Percentiles rank a stretch among this genome's conserved stretches.
Evolutionary conservation across 1,284 basidiomycete species (phyloP).

Genomic region (Irpex sp.): DNA sequence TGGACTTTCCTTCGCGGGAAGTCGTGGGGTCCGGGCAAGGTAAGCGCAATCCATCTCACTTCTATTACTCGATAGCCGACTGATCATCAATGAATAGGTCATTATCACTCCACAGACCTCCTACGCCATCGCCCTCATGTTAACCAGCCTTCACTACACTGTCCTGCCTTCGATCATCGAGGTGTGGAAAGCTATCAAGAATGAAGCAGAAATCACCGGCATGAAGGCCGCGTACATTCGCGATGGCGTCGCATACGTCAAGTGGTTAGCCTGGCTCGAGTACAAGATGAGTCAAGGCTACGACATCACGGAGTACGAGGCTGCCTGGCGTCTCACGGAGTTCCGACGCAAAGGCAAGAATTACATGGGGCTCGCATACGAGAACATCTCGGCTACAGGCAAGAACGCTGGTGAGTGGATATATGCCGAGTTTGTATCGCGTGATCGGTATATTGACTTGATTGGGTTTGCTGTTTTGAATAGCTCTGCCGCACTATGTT

Average conservation of each 20-base stretch:
- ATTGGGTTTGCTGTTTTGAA: background rate
- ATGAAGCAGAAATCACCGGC: constrained; percentile 79
- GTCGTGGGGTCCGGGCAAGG: constrained; percentile 76
- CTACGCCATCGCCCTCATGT: constrained; percentile 77
- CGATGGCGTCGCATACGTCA: constrained; percentile 89
- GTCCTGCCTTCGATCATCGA: constrained; percentile 68
- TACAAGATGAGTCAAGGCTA: constrained; percentile 72
- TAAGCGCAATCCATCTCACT: constrained; percentile 21
- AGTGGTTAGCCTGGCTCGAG: constrained; percentile 82
- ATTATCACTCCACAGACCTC: constrained; percentile 69
- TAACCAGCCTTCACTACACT: constrained; percentile 75
- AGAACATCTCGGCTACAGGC: constrained; percentile 90
- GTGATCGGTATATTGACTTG: constrained; percentile 4
- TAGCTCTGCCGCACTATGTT: constrained; percentile 88
- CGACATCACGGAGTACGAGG: constrained; percentile 89
- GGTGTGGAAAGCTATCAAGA: constrained; percentile 86
- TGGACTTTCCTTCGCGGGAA: constrained; percentile 75
- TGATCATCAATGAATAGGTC: constrained; percentile 34
- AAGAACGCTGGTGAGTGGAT: constrained; percentile 66
- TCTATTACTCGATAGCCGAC: background rate
- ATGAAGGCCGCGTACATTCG: constrained; percentile 83
- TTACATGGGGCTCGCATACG: constrained; percentile 90
- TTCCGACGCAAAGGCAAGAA: constrained; percentile 73
- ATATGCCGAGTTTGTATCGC: constrained; percentile 2
- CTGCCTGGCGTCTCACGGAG: constrained; percentile 79